Evolutionary conservation across 176 grass and related monocot species (phyloP).

Genomic region (Pontederia crassipes): DNA sequence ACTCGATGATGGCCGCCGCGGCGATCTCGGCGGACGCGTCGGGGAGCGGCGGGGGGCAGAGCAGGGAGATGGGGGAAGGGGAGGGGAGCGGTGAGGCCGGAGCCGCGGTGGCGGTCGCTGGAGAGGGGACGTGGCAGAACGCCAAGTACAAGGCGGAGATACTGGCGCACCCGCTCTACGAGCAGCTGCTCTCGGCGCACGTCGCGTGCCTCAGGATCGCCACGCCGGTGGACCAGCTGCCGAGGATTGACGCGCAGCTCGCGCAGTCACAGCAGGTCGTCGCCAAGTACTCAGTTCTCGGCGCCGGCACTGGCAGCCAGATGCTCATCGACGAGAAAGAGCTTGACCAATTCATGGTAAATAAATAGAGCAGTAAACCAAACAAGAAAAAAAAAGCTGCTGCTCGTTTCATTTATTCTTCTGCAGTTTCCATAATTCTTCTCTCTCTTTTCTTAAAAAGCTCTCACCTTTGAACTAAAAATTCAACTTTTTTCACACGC

Average conservation of each 20-base stretch:
- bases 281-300: conserved; percentile 22
- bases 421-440: too few relatives aligned
- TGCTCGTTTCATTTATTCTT: too few relatives aligned
- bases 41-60: not conserved
- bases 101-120: not conserved
- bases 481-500: too few relatives aligned
- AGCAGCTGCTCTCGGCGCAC: conserved; percentile 77
- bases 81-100: not conserved
- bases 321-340: conserved; percentile 35
- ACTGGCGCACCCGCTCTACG: conserved; percentile 79
- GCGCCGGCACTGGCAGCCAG: conserved; percentile 18
- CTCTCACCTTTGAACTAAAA: too few relatives aligned
- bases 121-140: conserved; percentile 12
- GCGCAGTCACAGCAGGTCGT: conserved; percentile 41
- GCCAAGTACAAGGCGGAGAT: conserved; percentile 57
- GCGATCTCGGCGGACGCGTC: not conserved
- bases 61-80: not conserved
- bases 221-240: conserved; percentile 90
- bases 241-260: conserved; percentile 85
- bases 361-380: conserved; percentile 9
- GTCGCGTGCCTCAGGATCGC: conserved; percentile 86
- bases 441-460: too few relatives aligned
- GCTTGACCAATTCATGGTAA: conserved; percentile 98
- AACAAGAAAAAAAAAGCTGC: too few relatives aligned
- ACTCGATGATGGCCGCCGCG: conserved; percentile 17